These are phyloP conservation scores for Colletotrichum sp. DNA, from an alignment of 2,329 filamentous ascomycete genomes.

Conservation along the genomic window DNA sequence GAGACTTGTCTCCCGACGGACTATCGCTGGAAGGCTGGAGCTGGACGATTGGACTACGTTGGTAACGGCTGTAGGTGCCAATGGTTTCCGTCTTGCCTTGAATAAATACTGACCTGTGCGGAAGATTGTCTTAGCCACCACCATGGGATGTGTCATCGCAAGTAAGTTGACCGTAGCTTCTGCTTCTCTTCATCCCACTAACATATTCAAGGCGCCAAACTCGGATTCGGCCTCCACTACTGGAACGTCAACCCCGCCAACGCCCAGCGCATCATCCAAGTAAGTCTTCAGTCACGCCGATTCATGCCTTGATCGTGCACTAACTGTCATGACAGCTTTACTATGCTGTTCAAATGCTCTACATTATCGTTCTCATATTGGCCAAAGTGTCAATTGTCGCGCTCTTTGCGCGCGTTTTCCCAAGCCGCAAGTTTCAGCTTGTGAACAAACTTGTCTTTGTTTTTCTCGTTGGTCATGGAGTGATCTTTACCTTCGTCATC, in stretches of 20 bases:
- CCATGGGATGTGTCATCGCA: background rate
- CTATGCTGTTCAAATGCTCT: slow-evolving; percentile 24
- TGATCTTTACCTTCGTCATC: slow-evolving; percentile 25
- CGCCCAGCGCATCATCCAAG: slow-evolving; percentile 2
- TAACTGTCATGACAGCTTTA: slow-evolving; percentile 1
- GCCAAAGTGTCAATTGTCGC: slow-evolving; percentile 27
- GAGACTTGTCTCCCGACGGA: background rate
- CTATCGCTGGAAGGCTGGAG: background rate
- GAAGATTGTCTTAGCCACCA: background rate
- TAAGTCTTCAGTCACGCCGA: background rate
- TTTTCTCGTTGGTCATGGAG: slow-evolving; percentile 19
- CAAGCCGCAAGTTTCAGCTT: slow-evolving; percentile 14
- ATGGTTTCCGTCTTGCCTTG: background rate
- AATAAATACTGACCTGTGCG: background rate
- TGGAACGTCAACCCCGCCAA: slow-evolving; percentile 23
- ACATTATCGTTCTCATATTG: slow-evolving; percentile 23
- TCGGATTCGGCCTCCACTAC: slow-evolving; percentile 25
- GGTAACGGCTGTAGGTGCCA: background rate
- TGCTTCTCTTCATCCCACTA: background rate
- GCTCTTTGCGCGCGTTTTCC: slow-evolving; percentile 25
- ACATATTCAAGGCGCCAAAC: background rate
- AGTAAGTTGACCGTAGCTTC: background rate
- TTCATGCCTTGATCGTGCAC: background rate
- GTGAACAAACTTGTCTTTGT: slow-evolving; percentile 12
- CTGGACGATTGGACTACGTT: slow-evolving; percentile 16